Base-by-base conservation (phyloP, 2,329 filamentous ascomycete species). In the Delphinella strobiligena region DNA sequence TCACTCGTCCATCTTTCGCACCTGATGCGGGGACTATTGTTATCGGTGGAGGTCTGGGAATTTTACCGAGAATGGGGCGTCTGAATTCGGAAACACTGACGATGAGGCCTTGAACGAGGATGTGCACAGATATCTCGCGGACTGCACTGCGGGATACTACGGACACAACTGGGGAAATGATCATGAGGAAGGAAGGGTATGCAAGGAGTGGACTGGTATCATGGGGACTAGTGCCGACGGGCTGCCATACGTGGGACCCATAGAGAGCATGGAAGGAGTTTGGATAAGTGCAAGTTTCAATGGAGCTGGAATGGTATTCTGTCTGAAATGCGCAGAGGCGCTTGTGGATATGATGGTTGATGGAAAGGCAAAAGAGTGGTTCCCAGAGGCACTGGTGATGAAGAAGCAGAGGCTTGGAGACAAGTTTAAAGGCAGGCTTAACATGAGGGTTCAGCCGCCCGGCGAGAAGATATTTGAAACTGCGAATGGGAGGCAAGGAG, bases 201-300 rank as follows among this genome's bases (percentile, higher is more conserved):
- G 56, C 30, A 55, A 56, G 18, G 62, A 66, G 39, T 69, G 66
- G 65, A 63, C 60, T 1, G 66, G 66, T 0, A 69, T 74, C 22
- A 73, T 72, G 62, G 71, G 69, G 3, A 65, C 63, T 29, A 69
- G 66, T 1, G 56, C 60, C 2, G 70, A 74, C 50, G 64, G 62
- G 2, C 51, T 66, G n/a, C 70, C 70, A 0, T 66, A 71, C 50
- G 60, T 65, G 0, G 62, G 62, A 0, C 47, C 51, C 11, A 61
- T 66, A 37, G 68, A 67, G 1, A 60, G 55, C 2, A 53, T 54
- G 33, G 46, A 56, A 4, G 63, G 66, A 1, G 50, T 80, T 16
- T 78, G 71, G 64, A 60, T 77, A 1, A 64, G 67, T 22, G 73
- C 71, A 3, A 68, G 73, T 4, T 81, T 81, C 46, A 77, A 78